Conservation (phyloP, 257 asterid species). For the Nicotiana otophora region DNA sequence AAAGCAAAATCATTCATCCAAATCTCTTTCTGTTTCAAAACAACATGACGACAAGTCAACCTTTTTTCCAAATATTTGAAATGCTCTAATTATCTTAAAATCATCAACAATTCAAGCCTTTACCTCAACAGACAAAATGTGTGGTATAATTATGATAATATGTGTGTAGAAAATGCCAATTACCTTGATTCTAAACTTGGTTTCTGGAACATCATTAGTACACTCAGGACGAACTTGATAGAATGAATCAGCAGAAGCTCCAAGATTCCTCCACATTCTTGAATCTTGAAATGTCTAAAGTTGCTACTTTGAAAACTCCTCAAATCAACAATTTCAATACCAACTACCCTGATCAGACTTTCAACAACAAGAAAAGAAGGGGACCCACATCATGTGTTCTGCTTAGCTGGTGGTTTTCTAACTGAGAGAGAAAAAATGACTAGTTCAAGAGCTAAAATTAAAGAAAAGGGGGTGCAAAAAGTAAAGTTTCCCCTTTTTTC, state of each 20-base stretch:
- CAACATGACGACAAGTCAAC: too few species aligned
- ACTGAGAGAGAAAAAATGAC: conserved; percentile 12
- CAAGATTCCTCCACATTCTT: conserved; percentile 70
- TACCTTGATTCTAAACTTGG: conserved; percentile 97
- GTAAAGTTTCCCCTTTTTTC: background rate
- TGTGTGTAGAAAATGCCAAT: background rate
- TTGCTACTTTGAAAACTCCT: background rate
- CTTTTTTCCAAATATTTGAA: background rate
- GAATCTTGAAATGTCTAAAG: background rate
- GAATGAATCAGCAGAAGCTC: conserved; percentile 82
- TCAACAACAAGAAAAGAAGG: conserved; percentile 14
- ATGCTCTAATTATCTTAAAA: background rate
- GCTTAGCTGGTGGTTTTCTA: background rate
- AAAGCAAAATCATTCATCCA: background rate
- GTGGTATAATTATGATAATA: background rate
- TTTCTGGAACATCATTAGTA: conserved; percentile 58
- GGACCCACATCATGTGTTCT: conserved; percentile 26
- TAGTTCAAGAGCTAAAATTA: background rate
- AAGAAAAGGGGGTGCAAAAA: background rate
- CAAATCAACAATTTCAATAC: background rate
- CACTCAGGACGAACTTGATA: conserved; percentile 80
- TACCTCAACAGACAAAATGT: background rate
- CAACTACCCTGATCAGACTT: conserved; percentile 22
- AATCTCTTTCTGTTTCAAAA: background rate
- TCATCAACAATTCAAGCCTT: background rate